Evolutionary conservation across 2,329 filamentous ascomycete genomes (phyloP).

Genomic region (Calonectria pseudoturangicola): DNA sequence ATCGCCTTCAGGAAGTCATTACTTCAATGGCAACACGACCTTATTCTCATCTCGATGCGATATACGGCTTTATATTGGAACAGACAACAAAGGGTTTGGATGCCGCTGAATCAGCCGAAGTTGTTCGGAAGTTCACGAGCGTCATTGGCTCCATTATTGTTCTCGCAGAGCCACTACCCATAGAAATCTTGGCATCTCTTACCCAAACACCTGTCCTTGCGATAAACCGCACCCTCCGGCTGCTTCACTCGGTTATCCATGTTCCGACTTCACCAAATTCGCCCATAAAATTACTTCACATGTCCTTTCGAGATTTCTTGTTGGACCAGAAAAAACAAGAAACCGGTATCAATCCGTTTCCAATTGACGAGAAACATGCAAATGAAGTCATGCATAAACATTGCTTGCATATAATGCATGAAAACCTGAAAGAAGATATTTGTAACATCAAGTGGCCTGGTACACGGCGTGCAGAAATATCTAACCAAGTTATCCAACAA

Average conservation of each 20-base stretch:
- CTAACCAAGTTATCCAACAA: not conserved
- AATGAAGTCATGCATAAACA: not conserved
- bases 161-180: constrained; percentile 40
- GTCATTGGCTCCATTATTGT: not conserved
- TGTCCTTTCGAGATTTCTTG: constrained; percentile 63
- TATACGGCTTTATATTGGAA: not conserved
- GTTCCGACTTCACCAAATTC: not conserved
- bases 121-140: not conserved
- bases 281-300: constrained; percentile 40
- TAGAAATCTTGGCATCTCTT: constrained; percentile 48
- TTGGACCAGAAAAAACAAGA: constrained; percentile 52
- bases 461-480: not conserved
- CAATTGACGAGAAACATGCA: constrained; percentile 42
- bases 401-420: constrained; percentile 2
- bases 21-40: not conserved
- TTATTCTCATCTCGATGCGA: not conserved
- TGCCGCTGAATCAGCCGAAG: not conserved
- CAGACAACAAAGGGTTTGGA: not conserved
- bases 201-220: constrained; percentile 39
- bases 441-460: not conserved
- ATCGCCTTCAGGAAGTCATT: not conserved
- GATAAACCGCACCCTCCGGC: constrained; percentile 47
- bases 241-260: constrained; percentile 43
- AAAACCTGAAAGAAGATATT: not conserved
- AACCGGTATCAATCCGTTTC: constrained; percentile 55